Evolutionary conservation across 108 stramenopile genomes (phyloP).

Genomic region (Cyclotella cryptica): DNA sequence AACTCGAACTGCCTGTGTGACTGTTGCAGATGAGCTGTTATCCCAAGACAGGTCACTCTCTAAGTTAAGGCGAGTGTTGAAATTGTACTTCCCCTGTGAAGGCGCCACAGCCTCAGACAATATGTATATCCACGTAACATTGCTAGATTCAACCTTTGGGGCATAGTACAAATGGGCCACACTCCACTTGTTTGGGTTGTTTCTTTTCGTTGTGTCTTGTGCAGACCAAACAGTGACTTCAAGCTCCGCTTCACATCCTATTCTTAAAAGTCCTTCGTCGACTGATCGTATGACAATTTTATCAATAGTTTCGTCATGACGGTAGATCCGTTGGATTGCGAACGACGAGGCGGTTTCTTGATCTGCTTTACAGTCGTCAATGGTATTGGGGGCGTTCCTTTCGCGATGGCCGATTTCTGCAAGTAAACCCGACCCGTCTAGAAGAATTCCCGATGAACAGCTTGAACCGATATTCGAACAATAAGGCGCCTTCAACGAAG

Average conservation of each 20-base stretch:
- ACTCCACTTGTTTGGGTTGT: constrained; percentile 18
- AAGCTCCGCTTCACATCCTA: constrained; percentile 7
- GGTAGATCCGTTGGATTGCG: neutral
- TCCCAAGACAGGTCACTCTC: neutral
- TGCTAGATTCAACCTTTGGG: neutral
- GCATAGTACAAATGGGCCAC: constrained; percentile 23
- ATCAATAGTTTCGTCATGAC: constrained; percentile 23
- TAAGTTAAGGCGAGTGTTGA: neutral
- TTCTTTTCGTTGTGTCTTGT: constrained; percentile 1
- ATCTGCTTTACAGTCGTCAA: constrained; percentile 23
- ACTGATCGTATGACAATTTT: constrained; percentile 11
- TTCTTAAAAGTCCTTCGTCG: neutral
- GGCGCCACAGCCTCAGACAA: constrained; percentile 8
- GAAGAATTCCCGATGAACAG: constrained; percentile 2
- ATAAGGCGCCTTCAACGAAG: neutral
- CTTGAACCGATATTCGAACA: neutral
- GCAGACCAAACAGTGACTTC: constrained; percentile 11
- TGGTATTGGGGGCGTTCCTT: too few species aligned
- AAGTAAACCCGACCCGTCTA: neutral
- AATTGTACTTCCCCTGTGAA: neutral
- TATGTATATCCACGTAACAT: constrained; percentile 7
- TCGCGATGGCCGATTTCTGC: neutral
- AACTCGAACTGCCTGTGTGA: constrained; percentile 17
- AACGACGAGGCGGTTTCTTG: neutral
- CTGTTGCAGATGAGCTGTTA: neutral